Evolutionary conservation across 805 yeast genomes (phyloP), one percentile per base, ranked within the genome.

Genomic region (Brettanomyces nanus): DNA sequence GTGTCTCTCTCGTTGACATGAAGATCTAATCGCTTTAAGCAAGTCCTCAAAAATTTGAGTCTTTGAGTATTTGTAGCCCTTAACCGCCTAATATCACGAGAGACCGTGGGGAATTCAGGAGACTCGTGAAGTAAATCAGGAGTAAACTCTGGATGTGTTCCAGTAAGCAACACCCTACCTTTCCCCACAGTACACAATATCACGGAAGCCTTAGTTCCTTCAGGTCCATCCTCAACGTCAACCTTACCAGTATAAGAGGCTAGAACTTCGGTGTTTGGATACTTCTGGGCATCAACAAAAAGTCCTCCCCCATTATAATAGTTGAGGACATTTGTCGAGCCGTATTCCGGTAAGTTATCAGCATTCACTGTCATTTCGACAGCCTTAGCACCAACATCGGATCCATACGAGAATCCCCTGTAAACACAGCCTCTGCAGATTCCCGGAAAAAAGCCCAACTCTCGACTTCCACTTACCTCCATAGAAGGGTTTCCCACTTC

Each of bases 291-390:
- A 54, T 85, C 81, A 10, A 80, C 78, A 61, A 92, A 90, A 10
- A 82, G 69, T 2, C 85, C 81, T 22, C 98, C 99, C 5, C 99
- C 99, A 48, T 92, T 89, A 56, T 77, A 83, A 56, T 86, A 90
- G 35, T 61, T 51, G 43, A 54, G 21, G 5, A 49, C 51, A 3
- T 62, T 55, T 23, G 48, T 32, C 9, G 21, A 6, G 6, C 3
- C 11, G 20, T 14, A 33, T 9, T 21, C 28, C 2, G 37, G 37
- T 2, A 34, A 14, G 21, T 50, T 52, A 5, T 49, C 42, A 28
- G 60, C 51, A 40, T 67, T 63, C 5, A 74, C 65, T 1, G 51
- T 45, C 34, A 85, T 45, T 5, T 45, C 53, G 0, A 73, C 75
- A 0, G 86, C 83, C 32, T 69, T 65, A 1, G 95, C 80, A 2